Evolutionary conservation across 2,329 filamentous ascomycete species (phyloP).

Genomic region (Sphaerulina populicola): DNA sequence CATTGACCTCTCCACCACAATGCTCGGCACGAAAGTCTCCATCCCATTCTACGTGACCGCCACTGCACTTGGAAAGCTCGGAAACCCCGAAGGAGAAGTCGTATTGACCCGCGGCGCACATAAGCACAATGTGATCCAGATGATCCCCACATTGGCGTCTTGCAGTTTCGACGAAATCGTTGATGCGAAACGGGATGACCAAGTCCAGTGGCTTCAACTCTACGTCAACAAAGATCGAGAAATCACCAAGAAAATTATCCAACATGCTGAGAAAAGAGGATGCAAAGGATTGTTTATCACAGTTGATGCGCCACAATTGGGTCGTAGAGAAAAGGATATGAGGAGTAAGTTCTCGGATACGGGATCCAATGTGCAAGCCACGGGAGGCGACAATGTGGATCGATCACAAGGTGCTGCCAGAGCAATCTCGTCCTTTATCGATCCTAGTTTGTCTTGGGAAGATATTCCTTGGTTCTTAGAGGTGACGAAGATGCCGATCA

Average conservation of each 20-base stretch:
- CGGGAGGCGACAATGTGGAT: conserved; percentile 62
- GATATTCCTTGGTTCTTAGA: conserved; percentile 69
- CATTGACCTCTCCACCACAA: conserved; percentile 79
- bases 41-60: conserved; percentile 96
- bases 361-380: conserved; percentile 70
- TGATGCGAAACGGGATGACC: conserved; percentile 68
- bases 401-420: conserved; percentile 85
- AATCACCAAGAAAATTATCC: conserved; percentile 81
- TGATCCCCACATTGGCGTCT: conserved; percentile 95
- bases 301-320: conserved; percentile 91
- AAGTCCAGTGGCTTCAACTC: conserved; percentile 93
- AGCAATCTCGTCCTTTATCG: conserved; percentile 94
- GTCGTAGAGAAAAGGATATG: conserved; percentile 96
- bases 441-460: conserved; percentile 85
- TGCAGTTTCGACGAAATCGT: conserved; percentile 97
- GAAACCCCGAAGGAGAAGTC: conserved; percentile 88
- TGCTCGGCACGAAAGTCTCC: conserved; percentile 77
- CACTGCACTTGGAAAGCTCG: conserved; percentile 89
- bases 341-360: conserved; percentile 66
- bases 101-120: conserved; percentile 74
- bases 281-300: conserved; percentile 98
- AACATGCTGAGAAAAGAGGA: conserved; percentile 83
- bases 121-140: conserved; percentile 87
- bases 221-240: conserved; percentile 80
- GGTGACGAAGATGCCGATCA: conserved; percentile 88